Evolutionary conservation across 495 filamentous ascomycete genomes (phyloP), one percentile per base, ranked within the genome.

Genomic region (Podospora comata): DNA sequence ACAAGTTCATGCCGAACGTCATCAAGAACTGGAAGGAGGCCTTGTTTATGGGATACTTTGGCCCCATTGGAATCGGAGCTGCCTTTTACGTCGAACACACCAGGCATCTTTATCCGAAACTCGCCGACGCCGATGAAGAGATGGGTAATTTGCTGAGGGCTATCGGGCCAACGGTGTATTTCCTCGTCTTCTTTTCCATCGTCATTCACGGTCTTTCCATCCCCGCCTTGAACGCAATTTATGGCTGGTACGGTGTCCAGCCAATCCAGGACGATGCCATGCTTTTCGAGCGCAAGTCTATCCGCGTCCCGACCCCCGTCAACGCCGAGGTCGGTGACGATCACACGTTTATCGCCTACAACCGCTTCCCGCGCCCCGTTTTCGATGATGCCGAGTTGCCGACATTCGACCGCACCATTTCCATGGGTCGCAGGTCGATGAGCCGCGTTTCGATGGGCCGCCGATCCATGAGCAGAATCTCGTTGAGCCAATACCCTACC

Each of bases 11-110:
- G 76, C 88, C 74, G 83, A 89, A 72, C 84, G 92, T 73, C 82
- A 89, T 76, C 78, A 90, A 72, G 70, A 85, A 67, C 78, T 84
- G 58, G 88, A 76, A 73, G 67, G 77, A 94, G 66, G 91, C 92
- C 3, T 75, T 89, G 5, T 94, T 95, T 69, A 91, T 93, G 65
- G 93, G 93, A 15, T 94, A 94, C 78, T 96, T 97, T 74, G 92
- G 92, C 2, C 93, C 93, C 4, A 95, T 97, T 67, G 93, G 93
- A n/a, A 91, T 94, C 27, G 89, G 89, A 34, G 91, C 93, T 2
- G 83, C 95, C 48, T 96, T 95, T 79, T 96, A 97, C 76, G 85
- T 95, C 15, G 83, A 87, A 70, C 85, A 87, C 72, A 81, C 86
- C 0, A 82, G 83, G 27, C 75, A 85, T 63, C 76, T 89, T 27